Evolutionary conservation across 2,329 filamentous ascomycete species (phyloP), one percentile per base, ranked within the genome.

Genomic region (Xylariaceae sp.): DNA sequence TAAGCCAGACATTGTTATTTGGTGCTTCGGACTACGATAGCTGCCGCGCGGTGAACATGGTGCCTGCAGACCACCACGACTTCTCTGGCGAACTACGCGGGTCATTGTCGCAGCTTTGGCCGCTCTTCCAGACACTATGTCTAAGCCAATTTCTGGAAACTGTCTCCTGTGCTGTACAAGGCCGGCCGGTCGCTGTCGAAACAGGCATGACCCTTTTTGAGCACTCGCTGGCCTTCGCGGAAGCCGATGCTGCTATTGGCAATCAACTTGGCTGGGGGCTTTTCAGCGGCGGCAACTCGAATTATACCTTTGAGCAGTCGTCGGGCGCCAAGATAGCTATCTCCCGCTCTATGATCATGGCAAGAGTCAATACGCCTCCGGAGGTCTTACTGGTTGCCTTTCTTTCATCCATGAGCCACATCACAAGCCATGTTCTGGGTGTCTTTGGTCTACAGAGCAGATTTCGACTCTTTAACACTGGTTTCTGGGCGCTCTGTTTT

Each of bases 201-300:
- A 94, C 89, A 1, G 90, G 89, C 15, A 95, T 97, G 87, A 95
- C 90, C 0, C 78, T 96, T 2, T 95, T 97, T 56, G 93, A 98
- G 61, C 90, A 96, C 59, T 96, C 90, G 0, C 73, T 98, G 8
- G 91, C 91, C 2, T 98, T 97, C 66, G 89, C 91, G 9, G 93
- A 98, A 64, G 91, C 91, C 8, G 93, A 98, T 62, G 85, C 87
- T 22, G 86, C 90, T 49, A 83, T 96, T 34, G 83, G 83, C 53
- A 87, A 83, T 50, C 86, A 89, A 38, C 76, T 95, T 12, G 84
- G 84, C 11, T 79, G 89, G 63, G 81, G 83, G 0, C 55, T 80
- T 1, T 84, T 87, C 59, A 74, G 42, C 71, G 71, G 62, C 35
- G 59, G 51, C 41, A 52, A 61, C 19, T 48, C 71, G 1, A 68